phyloP scores from a whole-genome alignment of 148 eudicot genomes.

The Dianthus caryophyllus region DNA sequence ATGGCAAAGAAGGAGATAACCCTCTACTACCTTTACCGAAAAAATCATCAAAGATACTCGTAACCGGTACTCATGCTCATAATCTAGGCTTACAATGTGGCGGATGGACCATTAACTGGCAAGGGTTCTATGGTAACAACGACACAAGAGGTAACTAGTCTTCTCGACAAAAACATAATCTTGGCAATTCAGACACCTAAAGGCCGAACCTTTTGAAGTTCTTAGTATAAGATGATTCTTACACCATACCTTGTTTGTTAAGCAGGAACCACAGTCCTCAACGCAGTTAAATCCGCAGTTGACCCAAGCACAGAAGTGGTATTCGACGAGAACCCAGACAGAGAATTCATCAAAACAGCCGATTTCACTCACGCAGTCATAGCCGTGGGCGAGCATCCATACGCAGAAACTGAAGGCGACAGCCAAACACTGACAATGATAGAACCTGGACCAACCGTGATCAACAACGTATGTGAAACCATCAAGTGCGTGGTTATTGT shows the following conservation, averaged over 20 bases:
- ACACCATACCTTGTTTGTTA: background rate
- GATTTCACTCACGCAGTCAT: slow-evolving; percentile 26
- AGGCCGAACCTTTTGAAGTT: too few species aligned
- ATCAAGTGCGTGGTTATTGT: slow-evolving; percentile 27
- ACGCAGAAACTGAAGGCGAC: slow-evolving; percentile 28
- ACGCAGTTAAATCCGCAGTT: slow-evolving; percentile 29
- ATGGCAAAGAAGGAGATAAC: slow-evolving; percentile 29
- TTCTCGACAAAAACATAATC: too few species aligned
- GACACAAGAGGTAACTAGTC: slow-evolving; percentile 20
- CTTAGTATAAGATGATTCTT: too few species aligned
- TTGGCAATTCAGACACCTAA: too few species aligned
- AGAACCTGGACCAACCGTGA: slow-evolving; percentile 26
- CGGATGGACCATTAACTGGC: slow-evolving; percentile 35
- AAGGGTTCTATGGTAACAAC: slow-evolving; percentile 25
- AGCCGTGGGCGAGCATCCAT: slow-evolving; percentile 28
- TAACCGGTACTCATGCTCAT: slow-evolving; percentile 37
- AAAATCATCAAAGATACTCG: slow-evolving; percentile 27
- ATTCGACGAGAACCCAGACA: slow-evolving; percentile 25
- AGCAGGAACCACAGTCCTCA: slow-evolving; percentile 32
- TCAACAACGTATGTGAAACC: slow-evolving; percentile 22
- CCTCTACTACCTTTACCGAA: slow-evolving; percentile 29
- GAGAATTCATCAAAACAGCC: slow-evolving; percentile 23
- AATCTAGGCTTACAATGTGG: slow-evolving; percentile 37
- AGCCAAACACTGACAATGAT: slow-evolving; percentile 31
- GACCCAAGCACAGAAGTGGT: slow-evolving; percentile 25